Conservation (phyloP, 2,329 filamentous ascomycete species). For the Trichoderma citrinoviride region DNA sequence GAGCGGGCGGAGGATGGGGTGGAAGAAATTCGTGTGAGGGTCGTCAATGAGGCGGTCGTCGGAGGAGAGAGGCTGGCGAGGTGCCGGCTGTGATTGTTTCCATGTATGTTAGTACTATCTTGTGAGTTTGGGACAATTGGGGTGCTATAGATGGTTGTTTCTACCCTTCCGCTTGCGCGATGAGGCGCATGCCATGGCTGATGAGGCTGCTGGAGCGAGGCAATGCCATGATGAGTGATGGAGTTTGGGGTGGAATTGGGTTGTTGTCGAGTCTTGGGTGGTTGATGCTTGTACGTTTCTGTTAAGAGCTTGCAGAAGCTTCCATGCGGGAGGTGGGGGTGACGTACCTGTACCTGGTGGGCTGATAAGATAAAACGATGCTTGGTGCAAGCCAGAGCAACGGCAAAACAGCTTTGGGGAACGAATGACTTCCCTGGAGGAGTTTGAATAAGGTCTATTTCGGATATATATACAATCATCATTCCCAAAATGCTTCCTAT, state of each 20-base stretch:
- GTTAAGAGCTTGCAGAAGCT: constrained; percentile 16
- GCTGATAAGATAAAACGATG: constrained; percentile 7
- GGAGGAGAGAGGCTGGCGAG: not conserved
- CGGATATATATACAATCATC: too few relatives aligned
- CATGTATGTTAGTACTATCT: not conserved
- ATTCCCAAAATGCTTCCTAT: too few relatives aligned
- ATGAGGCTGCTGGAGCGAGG: constrained; percentile 17
- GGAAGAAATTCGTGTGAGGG: not conserved
- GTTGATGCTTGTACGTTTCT: not conserved
- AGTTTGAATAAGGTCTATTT: too few relatives aligned
- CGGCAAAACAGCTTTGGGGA: not conserved
- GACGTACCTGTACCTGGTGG: not conserved
- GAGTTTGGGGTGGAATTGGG: not conserved
- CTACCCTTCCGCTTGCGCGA: constrained; percentile 30
- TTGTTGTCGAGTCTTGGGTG: not conserved
- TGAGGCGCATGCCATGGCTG: constrained; percentile 27
- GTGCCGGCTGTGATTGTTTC: not conserved
- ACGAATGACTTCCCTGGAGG: accelerated
- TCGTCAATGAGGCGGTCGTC: not conserved
- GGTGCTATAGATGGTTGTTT: not conserved
- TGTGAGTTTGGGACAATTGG: not conserved
- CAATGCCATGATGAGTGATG: not conserved
- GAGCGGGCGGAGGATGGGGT: constrained; percentile 23
- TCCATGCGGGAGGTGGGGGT: constrained; percentile 14
- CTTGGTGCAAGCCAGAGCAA: too few relatives aligned